Conservation (phyloP, 2,329 filamentous ascomycete species). For the Westerdykella aurantiaca region DNA sequence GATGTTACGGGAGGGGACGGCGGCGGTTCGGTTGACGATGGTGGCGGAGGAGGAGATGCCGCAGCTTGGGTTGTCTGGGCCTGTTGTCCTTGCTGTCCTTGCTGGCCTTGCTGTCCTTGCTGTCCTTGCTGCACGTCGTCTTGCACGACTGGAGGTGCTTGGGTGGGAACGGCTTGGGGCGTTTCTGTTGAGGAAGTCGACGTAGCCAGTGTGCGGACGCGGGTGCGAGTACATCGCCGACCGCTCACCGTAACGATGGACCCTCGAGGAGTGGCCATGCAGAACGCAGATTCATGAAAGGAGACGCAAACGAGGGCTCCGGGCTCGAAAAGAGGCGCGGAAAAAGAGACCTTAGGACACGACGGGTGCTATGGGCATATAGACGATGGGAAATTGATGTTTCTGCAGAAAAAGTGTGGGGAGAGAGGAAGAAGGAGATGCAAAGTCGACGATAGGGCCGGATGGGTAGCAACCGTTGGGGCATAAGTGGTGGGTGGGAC, state of each 20-base stretch:
- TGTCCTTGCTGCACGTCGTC: neutral
- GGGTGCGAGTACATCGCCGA: conserved; percentile 36
- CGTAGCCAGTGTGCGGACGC: conserved; percentile 26
- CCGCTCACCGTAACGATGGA: conserved; percentile 36
- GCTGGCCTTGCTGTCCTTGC: too few species aligned
- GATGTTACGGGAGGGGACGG: conserved; percentile 13
- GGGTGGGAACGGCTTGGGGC: conserved; percentile 15
- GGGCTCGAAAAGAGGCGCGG: conserved; percentile 19
- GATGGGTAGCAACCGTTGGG: conserved; percentile 29
- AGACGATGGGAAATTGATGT: conserved; percentile 26
- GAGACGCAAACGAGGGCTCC: conserved; percentile 25
- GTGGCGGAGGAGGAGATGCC: conserved; percentile 8
- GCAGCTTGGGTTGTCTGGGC: neutral
- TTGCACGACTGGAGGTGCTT: conserved; percentile 1
- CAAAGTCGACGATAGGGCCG: conserved; percentile 22
- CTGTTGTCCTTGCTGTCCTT: neutral
- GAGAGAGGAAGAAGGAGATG: conserved; percentile 18
- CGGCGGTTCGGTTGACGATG: conserved; percentile 4
- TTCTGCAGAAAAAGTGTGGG: conserved; percentile 16
- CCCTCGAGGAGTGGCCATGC: conserved; percentile 36
- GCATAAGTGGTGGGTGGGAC: conserved; percentile 25
- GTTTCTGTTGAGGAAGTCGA: conserved; percentile 14
- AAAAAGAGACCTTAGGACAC: conserved; percentile 24
- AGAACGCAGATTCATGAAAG: conserved; percentile 29
- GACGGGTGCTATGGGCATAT: conserved; percentile 33